Conservation (phyloP, 2,329 filamentous ascomycete species). For the Ustulina deusta region DNA sequence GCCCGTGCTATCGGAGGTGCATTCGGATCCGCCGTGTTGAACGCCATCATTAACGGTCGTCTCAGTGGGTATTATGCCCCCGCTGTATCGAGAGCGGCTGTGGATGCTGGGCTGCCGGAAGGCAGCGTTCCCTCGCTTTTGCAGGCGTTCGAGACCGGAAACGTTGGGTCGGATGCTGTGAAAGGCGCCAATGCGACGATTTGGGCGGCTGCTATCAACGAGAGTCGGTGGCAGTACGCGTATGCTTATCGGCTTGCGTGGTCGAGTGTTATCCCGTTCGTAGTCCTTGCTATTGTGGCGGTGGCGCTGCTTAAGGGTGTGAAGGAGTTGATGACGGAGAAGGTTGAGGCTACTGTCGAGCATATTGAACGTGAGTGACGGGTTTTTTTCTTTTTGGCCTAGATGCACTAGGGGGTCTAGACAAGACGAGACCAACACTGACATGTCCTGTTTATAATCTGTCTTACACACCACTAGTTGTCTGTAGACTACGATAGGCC, state of each 20-base stretch:
- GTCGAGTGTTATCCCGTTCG: constrained; percentile 64
- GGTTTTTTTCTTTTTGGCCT: no score
- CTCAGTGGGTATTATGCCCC: constrained; percentile 55
- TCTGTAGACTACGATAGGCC: neutral
- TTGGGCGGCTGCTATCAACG: constrained; percentile 54
- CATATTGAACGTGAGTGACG: constrained; percentile 39
- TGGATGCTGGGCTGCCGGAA: constrained; percentile 57
- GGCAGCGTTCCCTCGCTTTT: constrained; percentile 55
- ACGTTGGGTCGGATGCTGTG: constrained; percentile 43
- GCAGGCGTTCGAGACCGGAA: constrained; percentile 54
- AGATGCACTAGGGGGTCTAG: neutral
- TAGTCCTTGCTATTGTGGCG: constrained; percentile 60
- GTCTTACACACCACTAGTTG: neutral
- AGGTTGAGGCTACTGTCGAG: constrained; percentile 65
- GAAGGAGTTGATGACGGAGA: constrained; percentile 65
- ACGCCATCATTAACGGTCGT: constrained; percentile 64
- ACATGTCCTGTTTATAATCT: neutral
- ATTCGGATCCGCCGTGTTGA: constrained; percentile 64
- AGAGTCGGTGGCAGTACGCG: constrained; percentile 60
- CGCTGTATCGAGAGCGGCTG: constrained; percentile 56
- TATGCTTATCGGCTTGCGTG: constrained; percentile 63
- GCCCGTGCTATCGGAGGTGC: constrained; percentile 65
- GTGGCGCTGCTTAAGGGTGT: constrained; percentile 61
- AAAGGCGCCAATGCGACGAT: constrained; percentile 54
- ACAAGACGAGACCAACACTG: neutral